phyloP scores from a whole-genome alignment of 352 stramenopile genomes.

The Aphanomyces stellatus region DNA sequence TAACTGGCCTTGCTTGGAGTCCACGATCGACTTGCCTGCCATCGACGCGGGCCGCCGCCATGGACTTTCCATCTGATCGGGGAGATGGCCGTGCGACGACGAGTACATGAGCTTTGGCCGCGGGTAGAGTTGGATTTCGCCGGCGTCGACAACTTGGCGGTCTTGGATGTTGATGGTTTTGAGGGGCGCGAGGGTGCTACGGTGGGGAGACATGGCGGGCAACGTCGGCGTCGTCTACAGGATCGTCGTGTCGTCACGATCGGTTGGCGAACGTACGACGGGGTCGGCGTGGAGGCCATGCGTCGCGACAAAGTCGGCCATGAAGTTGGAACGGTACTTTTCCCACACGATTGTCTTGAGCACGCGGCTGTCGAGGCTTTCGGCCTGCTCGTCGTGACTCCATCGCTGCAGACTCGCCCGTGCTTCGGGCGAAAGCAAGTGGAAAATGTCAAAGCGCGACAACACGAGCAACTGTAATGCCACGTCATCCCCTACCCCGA shows the following conservation, averaged over 20 bases:
- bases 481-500: no score
- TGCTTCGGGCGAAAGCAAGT: constrained; percentile 57
- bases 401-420: constrained; percentile 60
- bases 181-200: not conserved
- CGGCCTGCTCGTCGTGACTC: constrained; percentile 39
- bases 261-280: not conserved
- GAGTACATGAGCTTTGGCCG: not conserved
- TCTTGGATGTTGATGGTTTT: not conserved
- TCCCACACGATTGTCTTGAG: constrained; percentile 75
- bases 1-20: no score
- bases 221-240: not conserved
- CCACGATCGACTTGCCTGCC: not conserved
- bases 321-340: constrained; percentile 45
- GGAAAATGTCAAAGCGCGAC: constrained; percentile 80
- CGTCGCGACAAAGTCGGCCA: not conserved
- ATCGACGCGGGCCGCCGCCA: not conserved
- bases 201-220: not conserved
- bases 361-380: constrained; percentile 59
- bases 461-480: constrained; percentile 45
- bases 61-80: not conserved
- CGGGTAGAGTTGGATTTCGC: not conserved
- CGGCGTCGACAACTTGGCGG: not conserved
- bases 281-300: not conserved
- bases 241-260: not conserved
- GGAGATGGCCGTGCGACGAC: not conserved